Conservation (phyloP, 176 grass and related monocot species). For the Bromus sterilis region DNA sequence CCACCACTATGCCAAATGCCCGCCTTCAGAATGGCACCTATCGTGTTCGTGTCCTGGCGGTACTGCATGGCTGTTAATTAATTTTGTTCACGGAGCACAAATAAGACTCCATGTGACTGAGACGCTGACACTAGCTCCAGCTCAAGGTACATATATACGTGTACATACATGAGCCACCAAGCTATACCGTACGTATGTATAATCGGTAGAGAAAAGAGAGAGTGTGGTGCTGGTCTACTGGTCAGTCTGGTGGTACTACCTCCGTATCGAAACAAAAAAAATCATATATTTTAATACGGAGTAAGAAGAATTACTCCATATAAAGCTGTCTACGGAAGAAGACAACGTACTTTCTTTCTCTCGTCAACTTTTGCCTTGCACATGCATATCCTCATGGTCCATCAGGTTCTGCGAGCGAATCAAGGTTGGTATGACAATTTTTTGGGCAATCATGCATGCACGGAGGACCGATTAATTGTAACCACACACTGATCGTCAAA, state of each 20-base stretch:
- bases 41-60: neutral
- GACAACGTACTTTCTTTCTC: neutral
- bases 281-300: no score
- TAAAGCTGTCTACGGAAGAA: neutral
- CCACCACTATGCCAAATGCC: neutral
- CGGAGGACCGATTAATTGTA: neutral
- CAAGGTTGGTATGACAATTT: neutral
- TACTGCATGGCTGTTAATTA: neutral
- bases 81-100: neutral
- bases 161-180: no score
- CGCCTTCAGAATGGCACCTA: neutral
- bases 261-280: no score
- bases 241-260: neutral
- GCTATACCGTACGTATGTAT: neutral
- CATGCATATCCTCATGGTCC: neutral
- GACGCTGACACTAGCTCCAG: neutral
- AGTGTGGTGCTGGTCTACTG: no score
- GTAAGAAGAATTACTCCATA: no score
- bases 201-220: no score
- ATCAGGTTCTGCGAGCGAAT: neutral
- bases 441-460: neutral
- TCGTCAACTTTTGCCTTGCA: neutral
- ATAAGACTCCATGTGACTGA: neutral
- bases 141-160: no score
- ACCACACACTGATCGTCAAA: no score